Evolutionary conservation across 306 rosid species (phyloP).

Genomic region (Lathyrus tuberosus): DNA sequence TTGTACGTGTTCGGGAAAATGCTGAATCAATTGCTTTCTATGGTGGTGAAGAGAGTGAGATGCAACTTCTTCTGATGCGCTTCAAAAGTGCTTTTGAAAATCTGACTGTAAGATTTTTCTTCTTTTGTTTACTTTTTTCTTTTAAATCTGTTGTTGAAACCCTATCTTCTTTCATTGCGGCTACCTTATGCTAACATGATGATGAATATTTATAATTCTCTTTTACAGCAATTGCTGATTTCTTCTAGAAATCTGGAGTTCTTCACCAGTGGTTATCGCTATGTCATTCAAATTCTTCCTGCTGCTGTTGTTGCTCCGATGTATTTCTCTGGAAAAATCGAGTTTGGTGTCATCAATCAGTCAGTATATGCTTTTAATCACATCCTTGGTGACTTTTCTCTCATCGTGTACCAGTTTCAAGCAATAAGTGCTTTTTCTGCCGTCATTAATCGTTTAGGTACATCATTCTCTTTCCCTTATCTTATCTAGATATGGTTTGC

Average conservation of each 20-base stretch:
- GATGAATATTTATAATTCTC: constrained; percentile 6
- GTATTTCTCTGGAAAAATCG: constrained; percentile 95
- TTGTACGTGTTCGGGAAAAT: constrained; percentile 93
- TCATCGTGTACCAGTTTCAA: constrained; percentile 90
- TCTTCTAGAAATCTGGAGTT: constrained; percentile 93
- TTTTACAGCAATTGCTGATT: constrained; percentile 80
- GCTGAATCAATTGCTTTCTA: constrained; percentile 98
- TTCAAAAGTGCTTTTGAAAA: constrained; percentile 93
- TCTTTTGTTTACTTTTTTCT: constrained; percentile 18
- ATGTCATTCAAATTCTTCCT: constrained; percentile 92
- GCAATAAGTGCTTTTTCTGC: constrained; percentile 96
- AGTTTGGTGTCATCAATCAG: constrained; percentile 96
- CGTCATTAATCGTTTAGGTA: constrained; percentile 94
- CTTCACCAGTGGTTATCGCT: constrained; percentile 94
- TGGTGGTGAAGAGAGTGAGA: constrained; percentile 89
- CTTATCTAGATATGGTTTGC: not conserved
- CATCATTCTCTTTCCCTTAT: constrained; percentile 28
- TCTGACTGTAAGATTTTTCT: constrained; percentile 63
- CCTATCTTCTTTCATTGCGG: not conserved
- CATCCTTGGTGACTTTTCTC: constrained; percentile 90
- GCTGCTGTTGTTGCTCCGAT: constrained; percentile 98
- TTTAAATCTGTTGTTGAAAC: constrained; percentile 14
- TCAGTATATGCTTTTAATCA: constrained; percentile 97
- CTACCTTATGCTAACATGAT: not conserved
- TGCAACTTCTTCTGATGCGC: constrained; percentile 89